Percentiles rank a stretch among this genome's conserved stretches.
Conservation (phyloP, 1,139 yeast genomes). For the Hanseniaspora sp. region DNA sequence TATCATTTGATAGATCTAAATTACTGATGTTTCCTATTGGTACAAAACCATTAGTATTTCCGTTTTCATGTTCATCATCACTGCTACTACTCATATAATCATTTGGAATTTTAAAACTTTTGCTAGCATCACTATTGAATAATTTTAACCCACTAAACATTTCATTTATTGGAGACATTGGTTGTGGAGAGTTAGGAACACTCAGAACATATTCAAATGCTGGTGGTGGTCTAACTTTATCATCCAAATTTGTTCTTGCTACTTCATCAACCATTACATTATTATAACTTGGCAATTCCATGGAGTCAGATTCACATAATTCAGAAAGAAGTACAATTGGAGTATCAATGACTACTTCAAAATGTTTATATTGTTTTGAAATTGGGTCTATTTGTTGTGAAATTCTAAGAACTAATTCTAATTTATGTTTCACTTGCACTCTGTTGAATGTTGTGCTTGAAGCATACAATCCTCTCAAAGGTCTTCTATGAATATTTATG, state of each 20-base stretch:
- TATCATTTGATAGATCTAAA: neutral
- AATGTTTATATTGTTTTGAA: slow-evolving; percentile 57
- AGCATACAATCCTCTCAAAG: slow-evolving; percentile 43
- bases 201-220: slow-evolving; percentile 49
- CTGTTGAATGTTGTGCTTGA: slow-evolving; percentile 60
- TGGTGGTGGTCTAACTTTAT: slow-evolving; percentile 34
- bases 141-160: slow-evolving; percentile 2
- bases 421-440: slow-evolving; percentile 59
- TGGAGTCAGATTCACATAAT: slow-evolving; percentile 54
- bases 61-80: slow-evolving; percentile 3
- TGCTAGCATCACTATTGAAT: slow-evolving; percentile 16
- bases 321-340: slow-evolving; percentile 66
- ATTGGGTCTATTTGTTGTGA: slow-evolving; percentile 48
- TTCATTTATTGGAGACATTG: slow-evolving; percentile 5
- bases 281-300: slow-evolving; percentile 62
- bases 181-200: slow-evolving; percentile 28
- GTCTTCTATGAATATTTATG: slow-evolving; percentile 24
- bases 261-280: slow-evolving; percentile 31
- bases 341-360: slow-evolving; percentile 80
- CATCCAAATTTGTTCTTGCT: slow-evolving; percentile 23
- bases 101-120: slow-evolving; percentile 1
- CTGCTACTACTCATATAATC: slow-evolving; percentile 9
- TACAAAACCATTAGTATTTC: too few species aligned
- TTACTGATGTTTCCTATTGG: neutral
- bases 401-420: slow-evolving; percentile 68